Evolutionary conservation across 2,329 filamentous ascomycete species (phyloP).

Genomic region (Domatiomyces catenatus): DNA sequence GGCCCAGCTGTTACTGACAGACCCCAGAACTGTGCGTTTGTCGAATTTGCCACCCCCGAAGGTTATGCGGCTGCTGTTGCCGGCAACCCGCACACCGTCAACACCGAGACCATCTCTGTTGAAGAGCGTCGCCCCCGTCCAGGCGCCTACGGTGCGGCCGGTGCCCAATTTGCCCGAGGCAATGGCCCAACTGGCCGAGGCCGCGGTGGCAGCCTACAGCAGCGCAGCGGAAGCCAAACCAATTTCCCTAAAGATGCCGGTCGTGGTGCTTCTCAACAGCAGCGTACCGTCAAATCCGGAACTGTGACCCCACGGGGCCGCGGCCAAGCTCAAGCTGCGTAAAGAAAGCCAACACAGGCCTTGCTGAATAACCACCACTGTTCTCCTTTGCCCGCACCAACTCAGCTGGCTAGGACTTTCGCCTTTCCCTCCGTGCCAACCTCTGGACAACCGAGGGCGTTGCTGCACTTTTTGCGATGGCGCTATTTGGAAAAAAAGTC

Average conservation of each 20-base stretch:
- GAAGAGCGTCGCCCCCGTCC: slow-evolving; percentile 76
- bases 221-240: slow-evolving; percentile 47
- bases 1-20: slow-evolving; percentile 7
- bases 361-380: not conserved
- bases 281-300: slow-evolving; percentile 44
- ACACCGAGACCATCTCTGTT: slow-evolving; percentile 66
- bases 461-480: not conserved
- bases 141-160: slow-evolving; percentile 44
- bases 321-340: slow-evolving; percentile 31
- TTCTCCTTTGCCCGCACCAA: not conserved
- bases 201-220: slow-evolving; percentile 22
- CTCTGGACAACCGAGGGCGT: not conserved
- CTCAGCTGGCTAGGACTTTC: not conserved
- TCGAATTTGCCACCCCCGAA: slow-evolving; percentile 71
- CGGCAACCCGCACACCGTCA: slow-evolving; percentile 74
- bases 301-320: slow-evolving; percentile 35
- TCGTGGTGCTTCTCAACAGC: slow-evolving; percentile 50
- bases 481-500: not conserved
- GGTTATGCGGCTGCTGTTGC: slow-evolving; percentile 70
- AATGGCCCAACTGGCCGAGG: slow-evolving; percentile 53
- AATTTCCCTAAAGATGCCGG: slow-evolving; percentile 55
- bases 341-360: slow-evolving; percentile 9
- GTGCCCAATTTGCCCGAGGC: slow-evolving; percentile 28
- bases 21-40: slow-evolving; percentile 80
- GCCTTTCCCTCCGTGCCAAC: not conserved